Evolutionary conservation across 176 grass and related monocot species (phyloP).

Genomic region (Saccharum spontaneum): DNA sequence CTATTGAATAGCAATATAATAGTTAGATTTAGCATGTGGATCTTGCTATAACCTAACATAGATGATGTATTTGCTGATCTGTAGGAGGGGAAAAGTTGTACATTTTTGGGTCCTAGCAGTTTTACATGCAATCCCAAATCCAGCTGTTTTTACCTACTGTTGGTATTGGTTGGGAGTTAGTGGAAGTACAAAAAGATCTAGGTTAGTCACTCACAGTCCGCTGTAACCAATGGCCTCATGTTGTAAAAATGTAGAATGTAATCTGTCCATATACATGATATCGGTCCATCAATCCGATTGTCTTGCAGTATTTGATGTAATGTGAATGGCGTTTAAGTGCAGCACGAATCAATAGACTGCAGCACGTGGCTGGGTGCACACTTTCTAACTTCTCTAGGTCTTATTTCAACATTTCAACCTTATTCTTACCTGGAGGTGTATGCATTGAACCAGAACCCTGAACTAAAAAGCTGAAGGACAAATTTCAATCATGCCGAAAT

Average conservation of each 20-base stretch:
- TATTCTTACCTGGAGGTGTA: neutral
- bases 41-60: constrained; percentile 34
- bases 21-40: constrained; percentile 7
- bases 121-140: constrained; percentile 26
- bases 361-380: constrained; percentile 18
- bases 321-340: neutral
- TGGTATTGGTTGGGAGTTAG: neutral
- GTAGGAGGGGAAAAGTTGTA: constrained; percentile 32
- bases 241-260: constrained; percentile 53
- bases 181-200: constrained; percentile 39
- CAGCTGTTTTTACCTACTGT: constrained; percentile 27
- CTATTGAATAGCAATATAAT: constrained; percentile 42
- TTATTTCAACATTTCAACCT: too few relatives aligned
- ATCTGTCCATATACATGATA: constrained; percentile 17
- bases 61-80: constrained; percentile 35
- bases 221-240: constrained; percentile 43
- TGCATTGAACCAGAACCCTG: neutral
- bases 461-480: neutral
- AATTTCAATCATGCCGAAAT: neutral
- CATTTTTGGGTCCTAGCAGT: constrained; percentile 32
- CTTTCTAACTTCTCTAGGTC: neutral
- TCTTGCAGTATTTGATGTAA: neutral
- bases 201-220: constrained; percentile 19
- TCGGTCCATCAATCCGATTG: neutral
- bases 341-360: neutral